Percentiles rank a stretch among this genome's conserved stretches.
Conservation (phyloP, 257 asterid genomes). For the Solanum dulcamara region DNA sequence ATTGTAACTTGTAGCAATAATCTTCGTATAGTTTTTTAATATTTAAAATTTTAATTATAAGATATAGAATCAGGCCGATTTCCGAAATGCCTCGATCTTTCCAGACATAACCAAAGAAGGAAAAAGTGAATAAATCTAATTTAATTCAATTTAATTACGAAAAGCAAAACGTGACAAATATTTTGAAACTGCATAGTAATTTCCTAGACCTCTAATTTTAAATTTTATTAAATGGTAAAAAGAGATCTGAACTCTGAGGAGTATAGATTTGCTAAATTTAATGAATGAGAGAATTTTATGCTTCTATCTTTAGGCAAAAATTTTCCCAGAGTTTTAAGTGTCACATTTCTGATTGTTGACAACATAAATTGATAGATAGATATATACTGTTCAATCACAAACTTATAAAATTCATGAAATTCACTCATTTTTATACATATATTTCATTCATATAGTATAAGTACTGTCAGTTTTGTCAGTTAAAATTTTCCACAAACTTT, state of each 20-base stretch:
- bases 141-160: not conserved
- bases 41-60: too few species aligned
- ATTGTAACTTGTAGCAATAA: too few species aligned
- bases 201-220: not conserved
- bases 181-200: too few species aligned
- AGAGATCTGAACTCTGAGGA: not conserved
- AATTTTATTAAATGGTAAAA: not conserved
- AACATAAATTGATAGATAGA: not conserved
- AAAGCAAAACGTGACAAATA: not conserved
- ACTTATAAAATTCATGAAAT: slow-evolving; percentile 7
- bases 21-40: not conserved
- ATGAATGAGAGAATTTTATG: slow-evolving; percentile 27
- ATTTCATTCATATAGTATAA: not conserved
- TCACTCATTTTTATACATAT: not conserved
- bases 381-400: not conserved
- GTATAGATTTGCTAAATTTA: not conserved
- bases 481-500: slow-evolving; percentile 20
- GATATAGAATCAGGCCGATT: too few species aligned
- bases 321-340: slow-evolving; percentile 9
- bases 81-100: too few species aligned
- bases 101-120: too few species aligned
- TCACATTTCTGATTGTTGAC: slow-evolving; percentile 9
- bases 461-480: slow-evolving; percentile 22
- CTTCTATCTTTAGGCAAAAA: slow-evolving; percentile 31
- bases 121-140: too few species aligned